Evolutionary conservation across 768 basidiomycete genomes (phyloP), one percentile per base, ranked within the genome.

Genomic region (Filobasidium wieringae): DNA sequence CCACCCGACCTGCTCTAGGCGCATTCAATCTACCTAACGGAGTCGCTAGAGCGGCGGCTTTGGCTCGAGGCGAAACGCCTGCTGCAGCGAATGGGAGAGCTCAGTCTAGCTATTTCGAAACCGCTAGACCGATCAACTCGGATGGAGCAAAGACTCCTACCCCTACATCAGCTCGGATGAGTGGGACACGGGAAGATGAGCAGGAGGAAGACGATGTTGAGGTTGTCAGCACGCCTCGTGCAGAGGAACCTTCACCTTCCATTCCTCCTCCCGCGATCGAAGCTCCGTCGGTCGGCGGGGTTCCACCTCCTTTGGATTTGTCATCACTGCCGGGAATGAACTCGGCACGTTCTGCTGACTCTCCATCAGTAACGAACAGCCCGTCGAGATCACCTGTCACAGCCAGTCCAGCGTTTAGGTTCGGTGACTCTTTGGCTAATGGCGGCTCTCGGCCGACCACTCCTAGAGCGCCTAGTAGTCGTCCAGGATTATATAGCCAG

Each of bases 401-500:
- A n/a, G n/a, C n/a, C 47, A 15, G 24, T 26, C 19, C 26, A 2
- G 47, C 27, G 32, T 34, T 53, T 19, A 12, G 36, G 7, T n/a
- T 22, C 30, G 12, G 11, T 22, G 51, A 34, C 29, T 32, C 51
- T 34, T 53, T 29, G 1, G 8, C 22, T 4, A n/a, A n/a, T n/a
- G n/a, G n/a, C n/a, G 37, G 39, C 36, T 40, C 26, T 31, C 43
- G 31, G 1, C 47, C 43, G 5, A 47, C 43, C 15, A 47, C 47
- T 7, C 34, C 32, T 17, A 17, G 26, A 9, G 24, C 26, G 22
- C 7, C 17, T 27, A 3, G 30, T 4, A 29, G 47, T 14, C 68
- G 68, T 39, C 66, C 68, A 7, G 58, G 55, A 1, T 26, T 72
- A 15, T 64, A 64, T 53, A 55, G 37, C 24, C 68, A 69, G 32